Conservation (phyloP, 1,284 basidiomycete species). For the Lentinus polychrous region DNA sequence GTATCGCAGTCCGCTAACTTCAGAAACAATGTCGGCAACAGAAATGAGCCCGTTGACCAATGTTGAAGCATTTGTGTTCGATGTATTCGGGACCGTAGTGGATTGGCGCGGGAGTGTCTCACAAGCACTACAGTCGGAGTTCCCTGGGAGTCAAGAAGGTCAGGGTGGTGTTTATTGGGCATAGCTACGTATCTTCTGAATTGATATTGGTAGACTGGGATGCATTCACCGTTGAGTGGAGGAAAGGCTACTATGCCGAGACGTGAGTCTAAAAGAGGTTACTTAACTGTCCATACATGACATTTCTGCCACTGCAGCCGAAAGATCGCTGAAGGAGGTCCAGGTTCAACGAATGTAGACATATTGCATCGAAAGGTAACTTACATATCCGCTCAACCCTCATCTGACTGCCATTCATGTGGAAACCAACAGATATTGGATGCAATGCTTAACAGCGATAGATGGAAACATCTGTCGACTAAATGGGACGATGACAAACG, state of each 20-base stretch:
- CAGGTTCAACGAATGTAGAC: slow-evolving; percentile 48
- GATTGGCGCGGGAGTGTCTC: slow-evolving; percentile 51
- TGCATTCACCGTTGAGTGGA: slow-evolving; percentile 51
- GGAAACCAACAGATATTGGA: slow-evolving; percentile 43
- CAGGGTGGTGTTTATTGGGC: too few relatives aligned
- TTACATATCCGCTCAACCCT: not conserved
- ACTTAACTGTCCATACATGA: not conserved
- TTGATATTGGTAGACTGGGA: slow-evolving; percentile 42
- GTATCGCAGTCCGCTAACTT: too few relatives aligned
- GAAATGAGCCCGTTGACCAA: slow-evolving; percentile 10
- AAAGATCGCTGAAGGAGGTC: slow-evolving; percentile 35
- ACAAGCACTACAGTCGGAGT: slow-evolving; percentile 29
- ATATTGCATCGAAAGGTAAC: slow-evolving; percentile 47
- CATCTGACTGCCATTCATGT: not conserved
- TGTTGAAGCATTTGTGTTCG: slow-evolving; percentile 53
- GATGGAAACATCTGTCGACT: slow-evolving; percentile 40
- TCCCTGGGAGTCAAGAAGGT: slow-evolving; percentile 19
- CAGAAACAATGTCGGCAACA: too few relatives aligned
- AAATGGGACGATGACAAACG: slow-evolving; percentile 38
- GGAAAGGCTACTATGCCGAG: slow-evolving; percentile 38
- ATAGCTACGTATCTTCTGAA: too few relatives aligned
- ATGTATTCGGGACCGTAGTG: slow-evolving; percentile 59
- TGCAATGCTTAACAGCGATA: slow-evolving; percentile 36
- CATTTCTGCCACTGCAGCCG: slow-evolving; percentile 17
- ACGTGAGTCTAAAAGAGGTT: slow-evolving; percentile 31